A percentile compares a stretch with the other conserved stretches of the same genome.
These are phyloP conservation scores for Cystobasidium sp. DNA, from an alignment of 1,284 basidiomycete genomes.

Conservation along the genomic window DNA sequence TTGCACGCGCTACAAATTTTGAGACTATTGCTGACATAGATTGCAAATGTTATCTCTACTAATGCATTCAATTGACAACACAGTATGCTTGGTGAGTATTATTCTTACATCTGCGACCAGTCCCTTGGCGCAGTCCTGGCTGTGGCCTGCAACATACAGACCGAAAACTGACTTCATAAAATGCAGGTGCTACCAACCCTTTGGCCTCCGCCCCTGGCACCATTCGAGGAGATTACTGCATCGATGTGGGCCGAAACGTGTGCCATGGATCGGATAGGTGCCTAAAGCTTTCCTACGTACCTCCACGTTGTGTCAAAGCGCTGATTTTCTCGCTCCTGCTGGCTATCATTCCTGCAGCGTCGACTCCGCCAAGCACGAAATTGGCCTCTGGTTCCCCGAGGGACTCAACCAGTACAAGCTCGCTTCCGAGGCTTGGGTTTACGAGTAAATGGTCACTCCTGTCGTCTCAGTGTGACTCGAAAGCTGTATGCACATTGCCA, in stretches of 20 bases:
- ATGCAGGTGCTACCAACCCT: slow-evolving; percentile 86
- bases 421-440: slow-evolving; percentile 74
- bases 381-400: slow-evolving; percentile 71
- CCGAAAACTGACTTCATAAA: slow-evolving; percentile 79
- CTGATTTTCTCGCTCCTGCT: too few species aligned
- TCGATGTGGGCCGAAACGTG: too few species aligned
- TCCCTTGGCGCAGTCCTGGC: too few species aligned
- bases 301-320: too few species aligned
- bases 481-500: not conserved
- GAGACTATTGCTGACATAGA: too few species aligned
- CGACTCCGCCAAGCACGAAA: slow-evolving; percentile 85
- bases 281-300: too few species aligned
- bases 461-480: not conserved
- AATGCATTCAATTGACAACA: too few species aligned
- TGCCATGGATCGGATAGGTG: too few species aligned
- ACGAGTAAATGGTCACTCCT: slow-evolving; percentile 66
- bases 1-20: too few species aligned
- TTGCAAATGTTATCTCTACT: too few species aligned
- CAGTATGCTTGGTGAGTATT: slow-evolving; percentile 33
- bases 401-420: slow-evolving; percentile 66
- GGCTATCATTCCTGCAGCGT: too few species aligned
- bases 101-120: not conserved
- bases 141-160: too few species aligned
- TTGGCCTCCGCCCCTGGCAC: slow-evolving; percentile 81
- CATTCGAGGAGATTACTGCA: slow-evolving; percentile 87